Percentiles rank a stretch among this genome's conserved stretches.
These are phyloP conservation scores for Noccaea bulbosa DNA, from an alignment of 345 rosid species.

Conservation along the genomic window DNA sequence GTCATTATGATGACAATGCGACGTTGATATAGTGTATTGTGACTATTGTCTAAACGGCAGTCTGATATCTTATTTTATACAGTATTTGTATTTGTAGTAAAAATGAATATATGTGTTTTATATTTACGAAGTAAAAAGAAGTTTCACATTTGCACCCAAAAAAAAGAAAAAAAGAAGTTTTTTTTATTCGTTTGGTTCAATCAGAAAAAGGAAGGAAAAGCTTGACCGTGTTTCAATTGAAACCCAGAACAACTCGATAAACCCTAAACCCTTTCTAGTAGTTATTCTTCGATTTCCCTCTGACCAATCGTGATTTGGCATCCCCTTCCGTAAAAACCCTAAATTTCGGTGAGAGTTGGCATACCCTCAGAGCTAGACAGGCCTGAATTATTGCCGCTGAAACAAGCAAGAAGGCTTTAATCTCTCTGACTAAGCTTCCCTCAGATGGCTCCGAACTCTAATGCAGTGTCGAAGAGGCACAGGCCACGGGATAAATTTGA, in stretches of 20 bases:
- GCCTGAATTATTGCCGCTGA: not conserved
- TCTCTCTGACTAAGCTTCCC: not conserved
- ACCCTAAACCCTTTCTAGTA: constrained; percentile 12
- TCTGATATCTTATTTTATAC: no score
- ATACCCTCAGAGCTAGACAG: not conserved
- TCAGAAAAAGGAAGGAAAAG: no score
- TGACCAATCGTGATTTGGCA: not conserved
- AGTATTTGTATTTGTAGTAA: no score
- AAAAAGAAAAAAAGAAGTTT: no score
- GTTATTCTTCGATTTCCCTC: not conserved
- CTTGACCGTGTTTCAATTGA: no score
- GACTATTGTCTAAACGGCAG: no score
- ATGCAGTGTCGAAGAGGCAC: constrained; percentile 41
- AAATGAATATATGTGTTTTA: no score
- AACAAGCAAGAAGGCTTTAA: not conserved
- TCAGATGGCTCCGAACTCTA: constrained; percentile 33
- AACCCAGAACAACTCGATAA: not conserved
- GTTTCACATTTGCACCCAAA: no score
- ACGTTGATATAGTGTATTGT: no score
- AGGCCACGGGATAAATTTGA: constrained; percentile 39
- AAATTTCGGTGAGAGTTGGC: not conserved
- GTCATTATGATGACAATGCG: no score
- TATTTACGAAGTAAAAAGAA: no score
- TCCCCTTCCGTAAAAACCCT: not conserved
- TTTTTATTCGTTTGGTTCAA: no score